These are phyloP conservation scores for Passalora sequoiae DNA, from an alignment of 2,329 filamentous ascomycete genomes.

Conservation along the genomic window DNA sequence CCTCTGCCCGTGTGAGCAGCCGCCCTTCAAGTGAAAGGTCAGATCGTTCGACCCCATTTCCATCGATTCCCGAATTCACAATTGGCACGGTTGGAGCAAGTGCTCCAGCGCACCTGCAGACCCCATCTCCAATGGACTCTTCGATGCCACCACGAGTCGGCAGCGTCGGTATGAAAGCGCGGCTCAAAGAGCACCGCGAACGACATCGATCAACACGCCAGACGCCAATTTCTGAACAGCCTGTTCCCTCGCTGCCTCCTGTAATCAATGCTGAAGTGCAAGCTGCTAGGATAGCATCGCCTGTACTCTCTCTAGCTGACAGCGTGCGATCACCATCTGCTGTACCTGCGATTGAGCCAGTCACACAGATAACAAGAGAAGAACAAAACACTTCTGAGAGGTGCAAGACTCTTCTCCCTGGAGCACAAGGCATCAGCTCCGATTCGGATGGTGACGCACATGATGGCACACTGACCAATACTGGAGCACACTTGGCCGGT, in stretches of 20 bases:
- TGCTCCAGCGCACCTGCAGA: conserved; percentile 15
- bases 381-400: conserved; percentile 34
- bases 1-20: too few species aligned
- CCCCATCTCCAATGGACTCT: conserved; percentile 13
- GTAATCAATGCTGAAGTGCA: conserved; percentile 20
- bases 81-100: conserved; percentile 26
- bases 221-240: too few species aligned
- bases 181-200: conserved; percentile 17
- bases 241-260: conserved; percentile 22
- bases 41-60: conserved; percentile 16
- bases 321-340: conserved; percentile 32
- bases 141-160: conserved; percentile 7
- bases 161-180: conserved; percentile 1
- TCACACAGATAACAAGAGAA: conserved; percentile 25
- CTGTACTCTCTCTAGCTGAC: conserved; percentile 12
- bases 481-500: neutral
- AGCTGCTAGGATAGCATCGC: conserved; percentile 16
- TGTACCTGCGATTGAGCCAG: conserved; percentile 29
- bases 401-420: conserved; percentile 32
- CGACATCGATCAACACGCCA: too few species aligned
- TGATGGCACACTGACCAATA: too few species aligned
- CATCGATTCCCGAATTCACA: conserved; percentile 22
- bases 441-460: neutral
- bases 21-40: too few species aligned
- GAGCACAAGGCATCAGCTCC: conserved; percentile 12